Conservation (phyloP, 2,329 filamentous ascomycete genomes). For the Fusarium vanettenii region DNA sequence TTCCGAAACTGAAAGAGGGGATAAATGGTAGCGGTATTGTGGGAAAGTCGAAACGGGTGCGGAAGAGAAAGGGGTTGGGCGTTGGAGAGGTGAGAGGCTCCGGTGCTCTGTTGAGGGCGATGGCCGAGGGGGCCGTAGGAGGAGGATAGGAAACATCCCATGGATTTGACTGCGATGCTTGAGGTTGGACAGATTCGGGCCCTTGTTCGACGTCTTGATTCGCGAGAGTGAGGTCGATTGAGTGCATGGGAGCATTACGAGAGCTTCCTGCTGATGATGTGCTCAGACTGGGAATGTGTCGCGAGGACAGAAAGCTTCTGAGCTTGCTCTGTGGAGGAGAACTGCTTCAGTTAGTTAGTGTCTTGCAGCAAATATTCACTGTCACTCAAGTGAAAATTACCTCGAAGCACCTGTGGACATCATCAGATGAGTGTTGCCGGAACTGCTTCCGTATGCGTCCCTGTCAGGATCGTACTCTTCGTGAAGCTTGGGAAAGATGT, state of each 20-base stretch:
- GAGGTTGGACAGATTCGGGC: neutral
- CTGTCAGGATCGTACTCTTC: constrained; percentile 54
- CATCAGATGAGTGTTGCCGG: constrained; percentile 35
- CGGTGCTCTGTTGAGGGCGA: neutral
- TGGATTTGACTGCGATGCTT: neutral
- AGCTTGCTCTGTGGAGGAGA: constrained; percentile 36
- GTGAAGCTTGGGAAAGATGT: constrained; percentile 55
- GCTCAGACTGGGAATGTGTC: constrained; percentile 28
- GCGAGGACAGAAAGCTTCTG: constrained; percentile 34
- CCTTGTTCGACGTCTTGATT: constrained; percentile 23
- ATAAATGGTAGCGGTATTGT: constrained; percentile 33
- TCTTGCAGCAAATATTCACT: neutral
- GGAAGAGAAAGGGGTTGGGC: constrained; percentile 50
- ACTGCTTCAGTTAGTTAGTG: constrained; percentile 20
- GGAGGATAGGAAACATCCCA: constrained; percentile 5
- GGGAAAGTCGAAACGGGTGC: constrained; percentile 46
- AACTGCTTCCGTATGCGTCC: constrained; percentile 29
- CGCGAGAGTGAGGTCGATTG: neutral
- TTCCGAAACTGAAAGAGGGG: constrained; percentile 29
- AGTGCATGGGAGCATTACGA: constrained; percentile 3
- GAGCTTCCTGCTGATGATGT: constrained; percentile 25
- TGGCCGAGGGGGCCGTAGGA: neutral
- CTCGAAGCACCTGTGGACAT: constrained; percentile 30
- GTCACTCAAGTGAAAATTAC: constrained; percentile 20
- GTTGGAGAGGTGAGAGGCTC: constrained; percentile 19